A percentile compares a stretch with the other conserved stretches of the same genome.
phyloP scores from a whole-genome alignment of 2,329 filamentous ascomycete genomes.

The Ascocoryne sarcoides region DNA sequence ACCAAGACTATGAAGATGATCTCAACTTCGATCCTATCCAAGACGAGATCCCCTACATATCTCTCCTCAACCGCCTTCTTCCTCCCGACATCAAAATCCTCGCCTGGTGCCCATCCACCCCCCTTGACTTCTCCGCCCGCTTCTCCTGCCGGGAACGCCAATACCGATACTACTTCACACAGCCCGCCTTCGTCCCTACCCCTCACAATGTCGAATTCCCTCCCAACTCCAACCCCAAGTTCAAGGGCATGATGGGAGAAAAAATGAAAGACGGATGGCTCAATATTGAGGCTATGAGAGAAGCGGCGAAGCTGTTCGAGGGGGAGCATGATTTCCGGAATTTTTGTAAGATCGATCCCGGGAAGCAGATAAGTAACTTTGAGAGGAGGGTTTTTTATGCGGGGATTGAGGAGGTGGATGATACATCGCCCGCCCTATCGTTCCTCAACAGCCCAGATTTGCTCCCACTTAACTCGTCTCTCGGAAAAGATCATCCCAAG shows the following conservation, averaged over 20 bases:
- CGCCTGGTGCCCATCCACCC: slow-evolving; percentile 84
- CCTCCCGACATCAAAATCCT: slow-evolving; percentile 84
- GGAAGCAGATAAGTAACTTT: slow-evolving; percentile 84
- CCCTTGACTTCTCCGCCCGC: slow-evolving; percentile 74
- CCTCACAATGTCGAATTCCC: slow-evolving; percentile 43
- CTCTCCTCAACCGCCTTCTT: slow-evolving; percentile 76
- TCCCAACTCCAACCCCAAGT: slow-evolving; percentile 18
- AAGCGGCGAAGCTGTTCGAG: slow-evolving; percentile 70
- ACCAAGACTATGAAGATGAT: slow-evolving; percentile 24
- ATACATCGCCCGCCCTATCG: slow-evolving; percentile 43
- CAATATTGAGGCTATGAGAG: slow-evolving; percentile 77
- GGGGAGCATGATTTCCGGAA: slow-evolving; percentile 93
- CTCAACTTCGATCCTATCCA: slow-evolving; percentile 55
- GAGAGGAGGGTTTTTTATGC: slow-evolving; percentile 70
- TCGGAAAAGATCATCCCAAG: slow-evolving; percentile 36
- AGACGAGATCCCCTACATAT: slow-evolving; percentile 79
- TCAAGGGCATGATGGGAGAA: slow-evolving; percentile 24
- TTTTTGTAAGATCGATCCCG: slow-evolving; percentile 87
- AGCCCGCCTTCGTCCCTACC: slow-evolving; percentile 72
- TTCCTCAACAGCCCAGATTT: slow-evolving; percentile 44
- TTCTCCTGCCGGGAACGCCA: slow-evolving; percentile 87
- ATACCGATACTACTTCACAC: slow-evolving; percentile 97
- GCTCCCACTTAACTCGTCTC: slow-evolving; percentile 24
- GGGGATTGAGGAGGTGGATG: slow-evolving; percentile 63
- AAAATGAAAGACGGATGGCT: slow-evolving; percentile 62